Evolutionary conservation across 2,329 filamentous ascomycete genomes (phyloP).

Genomic region (Penicillium glabrum): DNA sequence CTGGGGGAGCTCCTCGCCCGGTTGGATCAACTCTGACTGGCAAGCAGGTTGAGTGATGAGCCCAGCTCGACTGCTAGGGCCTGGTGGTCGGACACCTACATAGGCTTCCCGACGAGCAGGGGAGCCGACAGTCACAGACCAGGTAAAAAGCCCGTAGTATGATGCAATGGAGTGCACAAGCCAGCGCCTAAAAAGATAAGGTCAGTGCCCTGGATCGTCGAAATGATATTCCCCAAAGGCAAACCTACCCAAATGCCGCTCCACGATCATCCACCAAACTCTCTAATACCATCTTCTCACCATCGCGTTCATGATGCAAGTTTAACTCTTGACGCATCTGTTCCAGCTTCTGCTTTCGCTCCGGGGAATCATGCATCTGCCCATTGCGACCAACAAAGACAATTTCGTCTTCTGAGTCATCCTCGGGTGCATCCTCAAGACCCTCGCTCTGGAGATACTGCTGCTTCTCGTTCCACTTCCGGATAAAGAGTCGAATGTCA

Average conservation of each 20-base stretch:
- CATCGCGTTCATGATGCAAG: slow-evolving; percentile 45
- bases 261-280: slow-evolving; percentile 71
- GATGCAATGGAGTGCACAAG: slow-evolving; percentile 87
- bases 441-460: slow-evolving; percentile 48
- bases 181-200: slow-evolving; percentile 65
- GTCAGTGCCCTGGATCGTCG: slow-evolving; percentile 14
- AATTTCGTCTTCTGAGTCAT: slow-evolving; percentile 77
- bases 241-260: slow-evolving; percentile 75
- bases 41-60: slow-evolving; percentile 28
- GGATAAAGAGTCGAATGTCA: slow-evolving; percentile 75
- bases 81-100: slow-evolving; percentile 61
- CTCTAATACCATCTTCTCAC: slow-evolving; percentile 76
- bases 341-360: slow-evolving; percentile 54
- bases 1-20: slow-evolving; percentile 37
- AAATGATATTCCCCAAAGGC: slow-evolving; percentile 2
- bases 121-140: slow-evolving; percentile 70
- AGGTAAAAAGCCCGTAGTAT: slow-evolving; percentile 87
- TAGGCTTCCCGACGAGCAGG: slow-evolving; percentile 78
- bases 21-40: slow-evolving; percentile 30
- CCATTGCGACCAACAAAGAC: slow-evolving; percentile 78
- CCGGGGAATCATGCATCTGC: slow-evolving; percentile 60
- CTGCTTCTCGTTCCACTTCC: slow-evolving; percentile 58
- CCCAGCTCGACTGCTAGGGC: slow-evolving; percentile 26
- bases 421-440: slow-evolving; percentile 46
- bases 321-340: slow-evolving; percentile 39